Evolutionary conservation across 106 monocot genomes (phyloP).

Genomic region (Dendrobium officinale): DNA sequence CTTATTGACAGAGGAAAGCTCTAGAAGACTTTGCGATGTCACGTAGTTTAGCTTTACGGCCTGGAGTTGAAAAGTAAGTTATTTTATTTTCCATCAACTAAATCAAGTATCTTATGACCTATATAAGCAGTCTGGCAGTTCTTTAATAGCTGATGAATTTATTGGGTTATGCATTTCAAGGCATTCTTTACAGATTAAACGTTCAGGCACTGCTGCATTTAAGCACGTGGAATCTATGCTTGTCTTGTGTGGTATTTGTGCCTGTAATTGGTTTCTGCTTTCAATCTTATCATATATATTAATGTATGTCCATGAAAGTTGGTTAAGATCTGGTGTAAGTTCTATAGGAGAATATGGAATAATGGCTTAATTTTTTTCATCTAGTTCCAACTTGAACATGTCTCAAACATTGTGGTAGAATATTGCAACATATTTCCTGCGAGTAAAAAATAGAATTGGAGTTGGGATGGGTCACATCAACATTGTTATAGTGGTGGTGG

Average conservation of each 20-base stretch:
- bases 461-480: too few relatives aligned
- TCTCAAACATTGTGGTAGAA: too few relatives aligned
- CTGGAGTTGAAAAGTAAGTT: slow-evolving; percentile 79
- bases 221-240: too few relatives aligned
- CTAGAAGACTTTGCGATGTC: slow-evolving; percentile 68
- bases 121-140: background rate
- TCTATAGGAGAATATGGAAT: background rate
- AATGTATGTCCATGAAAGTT: background rate
- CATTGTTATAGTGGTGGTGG: too few relatives aligned
- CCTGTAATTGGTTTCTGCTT: background rate
- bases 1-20: slow-evolving; percentile 55
- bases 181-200: background rate
- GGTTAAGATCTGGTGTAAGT: background rate
- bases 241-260: background rate
- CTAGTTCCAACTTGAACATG: too few relatives aligned
- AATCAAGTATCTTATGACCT: background rate
- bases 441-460: too few relatives aligned
- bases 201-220: too few relatives aligned
- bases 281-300: background rate
- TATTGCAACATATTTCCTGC: too few relatives aligned
- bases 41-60: slow-evolving; percentile 61
- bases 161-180: background rate
- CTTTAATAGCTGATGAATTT: background rate
- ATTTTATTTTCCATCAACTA: background rate
- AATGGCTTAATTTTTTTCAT: too few relatives aligned